Base-by-base conservation (phyloP, 2,329 filamentous ascomycete species). In the Colletotrichum horii region DNA sequence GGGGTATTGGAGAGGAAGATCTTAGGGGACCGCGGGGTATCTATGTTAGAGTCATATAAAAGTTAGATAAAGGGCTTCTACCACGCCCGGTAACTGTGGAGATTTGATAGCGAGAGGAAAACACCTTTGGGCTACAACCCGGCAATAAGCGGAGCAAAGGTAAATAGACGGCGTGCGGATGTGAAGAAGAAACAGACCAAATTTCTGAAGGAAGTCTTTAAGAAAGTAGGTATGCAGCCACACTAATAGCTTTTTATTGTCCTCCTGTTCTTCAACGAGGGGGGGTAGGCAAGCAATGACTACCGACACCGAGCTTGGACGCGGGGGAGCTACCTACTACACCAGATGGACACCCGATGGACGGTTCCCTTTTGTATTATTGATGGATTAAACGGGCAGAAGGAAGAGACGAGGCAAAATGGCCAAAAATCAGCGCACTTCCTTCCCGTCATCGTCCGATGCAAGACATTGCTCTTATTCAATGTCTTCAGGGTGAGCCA, bases 1-100 rank as follows among this genome's bases (percentile, higher is more conserved):
- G 74, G 70, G 70, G 76, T 76, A 76, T 66, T 74, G 48, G 71
- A 66, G 62, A 71, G 43, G 52, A 66, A 62, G 66, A 74, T 48
- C 61, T 67, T 67, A 66, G 70, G 64, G 69, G 70, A 76, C 70
- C 70, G 76, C 76, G 76, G 76, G 76, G 76, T 77, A 77, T 71
- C 74, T 76, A 73, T 67, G 66, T 32, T 58, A 77, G 71, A 76
- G 75, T 76, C 71, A 71, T 71, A 76, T 66, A 75, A 75, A 76
- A 61, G 71, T 75, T 75, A 75, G 66, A 75, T 69, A 61, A 73
- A 74, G 70, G 74, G 74, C 64, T 74, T 65, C 58, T 34, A 68
- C 56, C 58, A 60, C 74, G n/a, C n/a, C n/a, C n/a, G 64, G 26
- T 8, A 69, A 67, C 66, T 65, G 66, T 75, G 67, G 68, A 77